Base-by-base conservation (phyloP, 2,329 filamentous ascomycete species). In the Alternaria burnsii region DNA sequence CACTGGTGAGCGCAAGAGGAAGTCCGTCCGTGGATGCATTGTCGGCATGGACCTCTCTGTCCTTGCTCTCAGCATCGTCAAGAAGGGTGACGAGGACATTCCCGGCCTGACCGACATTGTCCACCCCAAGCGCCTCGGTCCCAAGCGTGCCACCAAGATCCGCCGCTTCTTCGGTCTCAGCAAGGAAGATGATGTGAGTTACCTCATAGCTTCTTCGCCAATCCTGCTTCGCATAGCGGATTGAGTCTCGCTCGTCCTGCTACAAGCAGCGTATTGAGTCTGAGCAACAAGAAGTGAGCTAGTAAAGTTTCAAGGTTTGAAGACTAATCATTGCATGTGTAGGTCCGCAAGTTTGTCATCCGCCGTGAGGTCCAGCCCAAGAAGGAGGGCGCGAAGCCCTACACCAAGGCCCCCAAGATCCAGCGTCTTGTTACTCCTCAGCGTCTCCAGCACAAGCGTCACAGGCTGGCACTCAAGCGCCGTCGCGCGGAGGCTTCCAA, bases 141-240 rank as follows among this genome's bases (percentile, higher is more conserved):
- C 95, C 87, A 99, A 99, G 94, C 92, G 95, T 81, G 95, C 95
- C 82, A 97, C 93, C 87, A 99, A 98, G 93, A 98, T 99, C 87
- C 93, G 94, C 85, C 91, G 90, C 83, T 99, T 99, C 91, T 99
- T 98, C 88, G 90, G 93, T 87, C 92, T 99, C 89, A 94, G 91
- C 92, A 98, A 98, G 94, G 94, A 98, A 91, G 95, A 99, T 88
- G 95, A 99, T 92, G 94, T 98, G 91, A 89, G 92, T 93, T 82
- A 79, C 82, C 79, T 81, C 81, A 82, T 79, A 78, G 72, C 90
- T 88, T 87, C 91, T 90, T 92, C 85, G 87, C 86, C 86, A 82
- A 78, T 82, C 78, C 76, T 76, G 73, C 75, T 70, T 63, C 66
- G 67, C 55, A 69, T 74, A 66, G 71, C 71, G 75, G 80, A 79